Evolutionary conservation across 176 grass and related monocot species (phyloP), one percentile per base, ranked within the genome.

Genomic region (Carex pumila): DNA sequence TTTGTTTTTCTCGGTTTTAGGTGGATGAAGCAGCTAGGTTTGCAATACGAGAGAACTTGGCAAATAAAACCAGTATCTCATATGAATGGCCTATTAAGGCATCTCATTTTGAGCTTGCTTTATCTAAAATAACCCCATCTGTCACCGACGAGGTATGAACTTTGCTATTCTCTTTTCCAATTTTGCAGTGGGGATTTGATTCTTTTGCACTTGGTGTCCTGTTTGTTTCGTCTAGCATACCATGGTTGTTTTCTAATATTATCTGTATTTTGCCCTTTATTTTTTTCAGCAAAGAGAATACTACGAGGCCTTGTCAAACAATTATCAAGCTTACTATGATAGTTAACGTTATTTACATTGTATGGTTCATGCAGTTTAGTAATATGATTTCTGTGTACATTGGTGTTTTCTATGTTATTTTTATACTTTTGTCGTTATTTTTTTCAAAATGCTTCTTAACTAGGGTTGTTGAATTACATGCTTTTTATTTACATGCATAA

Each of bases 1-100:
- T 34, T 50, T 22, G 1, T 74, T 45, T 41, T 17, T 83, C 75
- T 17, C 39, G 67, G 85, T 13, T 61, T 53, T 58, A 95, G 95
- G 87, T 98, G 86, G 88, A 95, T 61, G 91, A 95, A 88, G 95
- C 95, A 52, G 95, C 91, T 8, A 91, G 91, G 92, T 85, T 64
- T 71, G 89, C 92, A 8, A 91, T 86, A 60, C 32, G 74, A 21
- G 83, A 93, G 25, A 25, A 25, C 65, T 9, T 84, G 17, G 72
- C 88, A 1, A 79, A 93, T 1, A 89, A 90, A 43, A 86, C 57
- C 36, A 85, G 59, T 4, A 85, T 69, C 80, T 90, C 83, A 61
- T 87, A 66, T 7, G 79, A 82, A n/a, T 50, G 56, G 39, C 29
- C 34, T 21, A 94, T 94, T 55, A 87, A 88, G 81, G 53, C 80